Conservation (phyloP, 2,329 filamentous ascomycete genomes). For the Pseudogymnoascus sp. region DNA sequence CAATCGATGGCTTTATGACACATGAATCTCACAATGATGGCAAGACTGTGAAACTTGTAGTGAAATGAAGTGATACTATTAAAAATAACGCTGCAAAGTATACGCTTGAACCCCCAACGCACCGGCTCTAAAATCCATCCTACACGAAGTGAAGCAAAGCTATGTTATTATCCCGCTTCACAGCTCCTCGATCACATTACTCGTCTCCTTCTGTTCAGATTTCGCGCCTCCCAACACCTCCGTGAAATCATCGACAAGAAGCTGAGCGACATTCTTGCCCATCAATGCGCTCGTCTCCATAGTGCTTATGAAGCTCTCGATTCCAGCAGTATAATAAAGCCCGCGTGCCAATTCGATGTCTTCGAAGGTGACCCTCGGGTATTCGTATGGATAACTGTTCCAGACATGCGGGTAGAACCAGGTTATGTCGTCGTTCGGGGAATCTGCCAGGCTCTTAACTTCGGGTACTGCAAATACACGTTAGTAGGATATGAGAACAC, state of each 20-base stretch:
- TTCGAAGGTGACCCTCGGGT: slow-evolving; percentile 83
- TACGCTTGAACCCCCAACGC: neutral
- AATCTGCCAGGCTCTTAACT: slow-evolving; percentile 16
- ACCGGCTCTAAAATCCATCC: neutral
- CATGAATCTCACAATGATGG: neutral
- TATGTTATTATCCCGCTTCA: neutral
- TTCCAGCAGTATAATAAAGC: slow-evolving; percentile 66
- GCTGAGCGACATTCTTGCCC: slow-evolving; percentile 74
- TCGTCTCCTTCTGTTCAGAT: neutral
- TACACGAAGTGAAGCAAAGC: neutral
- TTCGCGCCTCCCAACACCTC: slow-evolving; percentile 15
- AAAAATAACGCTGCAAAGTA: neutral
- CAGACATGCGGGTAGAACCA: slow-evolving; percentile 76
- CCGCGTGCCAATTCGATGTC: slow-evolving; percentile 61
- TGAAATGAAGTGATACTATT: neutral
- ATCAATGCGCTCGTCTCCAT: slow-evolving; percentile 96
- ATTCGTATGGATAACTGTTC: slow-evolving; percentile 76
- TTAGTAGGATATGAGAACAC: slow-evolving; percentile 12
- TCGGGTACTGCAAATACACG: slow-evolving; percentile 16
- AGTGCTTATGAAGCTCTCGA: slow-evolving; percentile 90
- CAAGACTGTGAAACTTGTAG: neutral
- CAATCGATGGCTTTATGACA: slow-evolving; percentile 6
- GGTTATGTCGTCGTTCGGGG: slow-evolving; percentile 43
- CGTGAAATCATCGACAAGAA: slow-evolving; percentile 58
- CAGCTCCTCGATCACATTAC: slow-evolving; percentile 12